Percentiles rank a stretch among this genome's conserved stretches.
These are phyloP conservation scores for Kwoniella botswanensis DNA, from an alignment of 768 basidiomycete species.

Conservation along the genomic window DNA sequence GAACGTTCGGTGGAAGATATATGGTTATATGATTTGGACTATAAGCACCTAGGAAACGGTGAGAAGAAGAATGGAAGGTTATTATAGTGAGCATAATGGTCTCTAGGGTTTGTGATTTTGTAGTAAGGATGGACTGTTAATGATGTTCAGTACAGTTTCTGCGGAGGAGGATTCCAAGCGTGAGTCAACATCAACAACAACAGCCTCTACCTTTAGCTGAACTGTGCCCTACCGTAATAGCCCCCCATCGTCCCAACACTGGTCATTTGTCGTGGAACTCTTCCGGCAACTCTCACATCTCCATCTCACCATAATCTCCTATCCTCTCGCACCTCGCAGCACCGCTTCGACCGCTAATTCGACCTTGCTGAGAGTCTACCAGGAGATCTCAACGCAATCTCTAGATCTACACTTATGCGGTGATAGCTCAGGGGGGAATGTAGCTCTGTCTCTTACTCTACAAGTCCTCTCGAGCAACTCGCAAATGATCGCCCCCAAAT, in stretches of 20 bases:
- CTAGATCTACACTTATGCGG: not conserved
- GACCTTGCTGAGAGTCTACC: not conserved
- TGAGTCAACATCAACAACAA: not conserved
- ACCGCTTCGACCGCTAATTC: conserved; percentile 1
- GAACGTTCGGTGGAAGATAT: conserved; percentile 2
- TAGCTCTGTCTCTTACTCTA: not conserved
- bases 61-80: not conserved
- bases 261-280: conserved; percentile 11
- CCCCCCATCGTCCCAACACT: conserved; percentile 6
- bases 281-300: not conserved
- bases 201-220: too few species aligned
- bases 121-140: not conserved
- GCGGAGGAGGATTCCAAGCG: conserved; percentile 18
- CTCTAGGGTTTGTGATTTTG: not conserved
- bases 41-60: not conserved
- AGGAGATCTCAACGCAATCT: not conserved
- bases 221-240: not conserved
- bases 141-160: conserved; percentile 1
- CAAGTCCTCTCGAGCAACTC: not conserved
- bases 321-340: conserved; percentile 2
- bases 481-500: not conserved
- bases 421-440: conserved; percentile 10
- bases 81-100: not conserved
- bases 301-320: not conserved
- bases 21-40: conserved; percentile 2